Conservation (phyloP, 2,329 filamentous ascomycete genomes). For the Neospermospora avenae region DNA sequence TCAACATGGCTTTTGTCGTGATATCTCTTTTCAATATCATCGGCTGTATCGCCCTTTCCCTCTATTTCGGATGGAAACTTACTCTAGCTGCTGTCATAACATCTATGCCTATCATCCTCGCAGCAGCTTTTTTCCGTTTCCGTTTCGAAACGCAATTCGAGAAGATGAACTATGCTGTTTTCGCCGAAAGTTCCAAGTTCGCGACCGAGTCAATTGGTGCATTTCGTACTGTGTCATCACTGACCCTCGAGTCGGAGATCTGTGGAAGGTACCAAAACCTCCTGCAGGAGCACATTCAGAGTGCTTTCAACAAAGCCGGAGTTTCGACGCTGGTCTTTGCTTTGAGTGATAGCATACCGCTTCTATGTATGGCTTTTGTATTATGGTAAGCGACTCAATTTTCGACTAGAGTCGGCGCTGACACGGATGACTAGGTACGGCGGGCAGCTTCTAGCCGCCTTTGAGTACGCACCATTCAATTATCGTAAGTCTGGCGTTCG, state of each 20-base stretch:
- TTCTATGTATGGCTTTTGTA: conserved; percentile 56
- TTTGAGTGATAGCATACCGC: conserved; percentile 51
- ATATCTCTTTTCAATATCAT: conserved; percentile 64
- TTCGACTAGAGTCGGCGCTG: background rate
- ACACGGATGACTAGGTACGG: conserved; percentile 37
- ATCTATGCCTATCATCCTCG: conserved; percentile 47
- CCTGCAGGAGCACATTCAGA: conserved; percentile 45
- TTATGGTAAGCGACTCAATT: conserved; percentile 39
- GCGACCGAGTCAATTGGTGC: conserved; percentile 60
- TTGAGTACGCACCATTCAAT: conserved; percentile 31
- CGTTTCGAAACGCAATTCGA: conserved; percentile 54
- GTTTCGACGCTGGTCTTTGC: conserved; percentile 51
- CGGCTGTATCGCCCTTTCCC: conserved; percentile 63
- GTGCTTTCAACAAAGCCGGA: conserved; percentile 46
- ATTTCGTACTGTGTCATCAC: conserved; percentile 13
- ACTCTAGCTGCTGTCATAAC: conserved; percentile 64
- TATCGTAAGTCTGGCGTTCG: conserved; percentile 15
- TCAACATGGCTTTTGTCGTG: conserved; percentile 51
- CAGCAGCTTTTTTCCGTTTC: conserved; percentile 45
- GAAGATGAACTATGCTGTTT: conserved; percentile 53
- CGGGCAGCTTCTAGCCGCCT: conserved; percentile 42
- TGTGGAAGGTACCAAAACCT: conserved; percentile 46
- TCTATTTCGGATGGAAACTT: conserved; percentile 74
- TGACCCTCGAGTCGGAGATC: conserved; percentile 60
- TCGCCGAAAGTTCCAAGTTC: conserved; percentile 60